Evolutionary conservation across 2,329 filamentous ascomycete genomes (phyloP), one percentile per base, ranked within the genome.

Genomic region (Talaromyces sp.): DNA sequence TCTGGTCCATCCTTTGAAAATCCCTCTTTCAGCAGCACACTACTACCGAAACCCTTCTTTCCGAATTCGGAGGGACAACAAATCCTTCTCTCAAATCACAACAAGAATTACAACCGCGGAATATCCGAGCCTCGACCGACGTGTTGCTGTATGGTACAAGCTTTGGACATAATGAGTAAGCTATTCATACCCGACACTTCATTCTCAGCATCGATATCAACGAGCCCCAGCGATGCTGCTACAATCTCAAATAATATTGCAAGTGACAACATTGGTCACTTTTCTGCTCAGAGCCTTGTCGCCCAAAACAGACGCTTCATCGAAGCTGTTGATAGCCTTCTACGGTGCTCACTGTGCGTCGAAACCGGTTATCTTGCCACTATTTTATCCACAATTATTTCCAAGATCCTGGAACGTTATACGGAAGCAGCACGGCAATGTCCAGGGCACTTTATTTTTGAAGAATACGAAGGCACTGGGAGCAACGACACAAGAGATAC

Each of bases 351-450:
- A 8, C 41, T 52, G 17, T 77, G 74, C 63, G 66, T 67, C 4
- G 56, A 71, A 7, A 71, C 74, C 58, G 66, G 65, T 14, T 74
- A 72, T 58, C 62, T 75, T 14, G 65, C 75, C 19, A 62, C 66
- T 10, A 61, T 75, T 12, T 60, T 75, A 27, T 68, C 72, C 3
- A 61, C 75, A 24, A 67, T 74, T 43, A 63, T 73, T 8, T 70
- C 75, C 64, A 75, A 75, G 63, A 65, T 74, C 2, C 59, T 77
- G 27, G 69, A 63, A 24, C 68, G 69, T 61, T 77, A 75, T 60
- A 64, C 67, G 0, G 58, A 66, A 3, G 71, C 65, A 6, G 70
- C 67, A 51, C 57, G 55, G 51, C 38, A 35, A 10, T 11, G 27
- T n/a, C 58, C 62, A 19, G 32, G 31, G 35, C 5, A 55, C 10